Evolutionary conservation across 75 land plant genomes (phyloP), one percentile per base, ranked within the genome.

Genomic region (Pinus albicaulis): DNA sequence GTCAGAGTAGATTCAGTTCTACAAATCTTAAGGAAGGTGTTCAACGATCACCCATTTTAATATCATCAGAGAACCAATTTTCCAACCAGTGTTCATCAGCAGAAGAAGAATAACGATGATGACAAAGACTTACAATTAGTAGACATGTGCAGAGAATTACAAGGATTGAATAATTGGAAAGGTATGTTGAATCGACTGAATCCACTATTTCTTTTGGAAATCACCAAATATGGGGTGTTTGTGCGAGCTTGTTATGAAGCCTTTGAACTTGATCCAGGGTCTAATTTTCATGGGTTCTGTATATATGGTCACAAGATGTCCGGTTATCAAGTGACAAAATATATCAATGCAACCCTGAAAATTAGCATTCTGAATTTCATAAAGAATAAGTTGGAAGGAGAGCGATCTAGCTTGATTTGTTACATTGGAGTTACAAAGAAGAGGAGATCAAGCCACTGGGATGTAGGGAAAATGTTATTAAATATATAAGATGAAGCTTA

Each of bases 211-310:
- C 75, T 81, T 3, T 63, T 59, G 1, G 93, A 89, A 74, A 84
- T 93, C 55, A 84, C 91, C 78, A 82, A 88, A 22, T 93, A 93
- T 75, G 96, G 93, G 0, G 93, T 89, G 65, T 87, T 91, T 36
- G 86, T 81, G 20, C 53, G 76, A 17, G 84, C 70, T 20, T 66
- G 70, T 38, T 91, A 93, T 78, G 87, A 89, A 57, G 89, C 96
- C 6, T 89, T 91, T 84, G 92, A 94, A 22, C 79, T 79, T 74
- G 89, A 92, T 59, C 76, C 89, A 16, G 59, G 22, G 76, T 94
- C 95, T 44, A 85, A 81, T 61, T 81, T 85, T 20, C 82, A 82
- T 82, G 84, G 91, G 25, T 84, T 83, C 65, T 92, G 92, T 88
- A 88, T 84, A 73, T 84, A 86, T 73, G 83, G 83, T 26, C 48